Conservation (phyloP, 306 rosid species). For the Datisca glomerata region DNA sequence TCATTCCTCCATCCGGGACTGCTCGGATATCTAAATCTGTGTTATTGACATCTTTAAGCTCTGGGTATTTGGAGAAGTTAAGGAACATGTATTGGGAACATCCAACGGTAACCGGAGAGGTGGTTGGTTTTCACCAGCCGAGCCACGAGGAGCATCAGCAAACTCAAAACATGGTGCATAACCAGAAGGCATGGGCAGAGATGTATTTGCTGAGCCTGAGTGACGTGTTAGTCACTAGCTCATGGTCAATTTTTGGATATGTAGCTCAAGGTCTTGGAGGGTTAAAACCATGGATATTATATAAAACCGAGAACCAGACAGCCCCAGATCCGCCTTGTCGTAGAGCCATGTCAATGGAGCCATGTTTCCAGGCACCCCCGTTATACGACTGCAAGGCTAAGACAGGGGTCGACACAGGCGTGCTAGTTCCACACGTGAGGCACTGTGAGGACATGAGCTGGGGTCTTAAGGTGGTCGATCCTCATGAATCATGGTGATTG, state of each 20-base stretch:
- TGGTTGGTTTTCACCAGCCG: constrained; percentile 49
- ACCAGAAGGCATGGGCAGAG: constrained; percentile 68
- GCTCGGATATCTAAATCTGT: constrained; percentile 37
- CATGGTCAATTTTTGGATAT: constrained; percentile 79
- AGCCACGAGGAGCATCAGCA: constrained; percentile 67
- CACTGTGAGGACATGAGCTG: constrained; percentile 16
- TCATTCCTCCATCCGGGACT: constrained; percentile 13
- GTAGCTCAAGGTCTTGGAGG: constrained; percentile 87
- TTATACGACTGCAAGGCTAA: constrained; percentile 73
- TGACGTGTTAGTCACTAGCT: constrained; percentile 47
- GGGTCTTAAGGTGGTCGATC: constrained; percentile 11
- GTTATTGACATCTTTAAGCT: constrained; percentile 46
- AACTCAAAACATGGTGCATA: constrained; percentile 43
- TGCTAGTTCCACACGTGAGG: constrained; percentile 9
- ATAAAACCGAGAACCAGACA: constrained; percentile 50
- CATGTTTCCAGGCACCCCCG: constrained; percentile 81
- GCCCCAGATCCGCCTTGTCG: constrained; percentile 48
- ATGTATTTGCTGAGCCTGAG: constrained; percentile 56
- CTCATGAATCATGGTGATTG: no score
- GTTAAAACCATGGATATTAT: constrained; percentile 57
- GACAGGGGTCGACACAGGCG: constrained; percentile 58
- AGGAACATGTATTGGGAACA: constrained; percentile 60
- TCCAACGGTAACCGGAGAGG: constrained; percentile 52
- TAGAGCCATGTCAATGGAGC: constrained; percentile 62
- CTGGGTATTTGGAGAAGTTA: constrained; percentile 47